Conservation (phyloP, 345 rosid genomes). For the Eucalyptus albens region DNA sequence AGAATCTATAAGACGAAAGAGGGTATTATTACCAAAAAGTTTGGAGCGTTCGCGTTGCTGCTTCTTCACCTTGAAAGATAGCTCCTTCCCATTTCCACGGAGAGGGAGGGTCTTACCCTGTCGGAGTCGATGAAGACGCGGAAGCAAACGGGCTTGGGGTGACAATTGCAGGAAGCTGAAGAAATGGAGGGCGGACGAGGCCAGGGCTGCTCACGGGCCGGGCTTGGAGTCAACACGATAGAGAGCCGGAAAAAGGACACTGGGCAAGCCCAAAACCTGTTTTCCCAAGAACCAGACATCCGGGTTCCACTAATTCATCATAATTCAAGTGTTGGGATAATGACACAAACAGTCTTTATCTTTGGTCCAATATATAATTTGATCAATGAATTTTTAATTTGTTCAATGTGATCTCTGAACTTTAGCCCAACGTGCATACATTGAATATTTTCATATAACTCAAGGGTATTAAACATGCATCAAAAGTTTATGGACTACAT, state of each 20-base stretch:
- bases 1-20: neutral
- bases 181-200: neutral
- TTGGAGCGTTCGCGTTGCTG: neutral
- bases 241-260: neutral
- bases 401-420: accelerated
- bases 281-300: neutral
- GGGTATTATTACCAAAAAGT: neutral
- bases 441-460: too few relatives aligned
- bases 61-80: neutral
- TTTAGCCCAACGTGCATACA: too few relatives aligned
- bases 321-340: neutral
- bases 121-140: neutral
- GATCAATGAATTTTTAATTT: too few relatives aligned
- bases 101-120: neutral
- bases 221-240: neutral
- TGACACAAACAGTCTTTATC: too few relatives aligned
- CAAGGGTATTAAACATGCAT: too few relatives aligned
- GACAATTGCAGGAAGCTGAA: neutral
- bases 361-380: too few relatives aligned
- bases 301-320: neutral
- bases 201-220: neutral
- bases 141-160: neutral
- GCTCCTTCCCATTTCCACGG: too few relatives aligned
- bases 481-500: accelerated
- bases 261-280: neutral